Base-by-base conservation (phyloP, 352 stramenopile species). In the Globisporangium rhizosaccharum region DNA sequence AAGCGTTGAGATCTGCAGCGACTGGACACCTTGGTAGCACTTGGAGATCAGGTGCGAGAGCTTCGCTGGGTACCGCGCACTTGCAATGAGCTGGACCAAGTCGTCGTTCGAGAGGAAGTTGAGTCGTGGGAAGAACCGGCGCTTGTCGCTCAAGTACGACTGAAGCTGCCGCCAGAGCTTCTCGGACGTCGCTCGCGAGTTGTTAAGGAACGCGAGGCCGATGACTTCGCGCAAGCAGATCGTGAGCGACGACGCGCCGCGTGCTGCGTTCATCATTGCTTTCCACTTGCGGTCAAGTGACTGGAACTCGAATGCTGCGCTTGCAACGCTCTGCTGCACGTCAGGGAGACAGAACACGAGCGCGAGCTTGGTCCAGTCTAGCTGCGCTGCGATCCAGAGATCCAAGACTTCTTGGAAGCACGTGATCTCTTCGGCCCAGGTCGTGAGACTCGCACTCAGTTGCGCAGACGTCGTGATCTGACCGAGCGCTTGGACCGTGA, bases 31-130 rank as follows among this genome's bases (percentile, higher is more conserved):
- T 28, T 58, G 59, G 51, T 80, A 88, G 26, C 73, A 86, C 46
- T 83, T 88, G 10, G 72, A 74, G 39, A 86, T 65, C 41, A 82
- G 53, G 44, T 68, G 57, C 51, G 68, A 56, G 10, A 83, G 59
- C n/a, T 67, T 62, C 1, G 47, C 56, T 23, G 66, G 70, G 36
- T 75, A 51, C 7, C 69, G 78, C 14, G 75, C 71, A 6, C 62
- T 75, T 0, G 78, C 76, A 30, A 88, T 72, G 18, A 90, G 65
- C 36, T 82, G 63, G 6, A 90, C 68, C 20, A 88, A 53, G 54
- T 90, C 77, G 14, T 71, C 64, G 28, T 90, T 75, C 1, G 81
- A 90, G 1, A 90, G 33, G 49, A 88, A 88, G 47, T 84, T 68
- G 45, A 90, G 74, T 5, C 79, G 70, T 2, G 76, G 76, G 28